A percentile compares a stretch with the other conserved stretches of the same genome.
Evolutionary conservation across 2,329 filamentous ascomycete species (phyloP).

Genomic region (Fusarium verticillioides): DNA sequence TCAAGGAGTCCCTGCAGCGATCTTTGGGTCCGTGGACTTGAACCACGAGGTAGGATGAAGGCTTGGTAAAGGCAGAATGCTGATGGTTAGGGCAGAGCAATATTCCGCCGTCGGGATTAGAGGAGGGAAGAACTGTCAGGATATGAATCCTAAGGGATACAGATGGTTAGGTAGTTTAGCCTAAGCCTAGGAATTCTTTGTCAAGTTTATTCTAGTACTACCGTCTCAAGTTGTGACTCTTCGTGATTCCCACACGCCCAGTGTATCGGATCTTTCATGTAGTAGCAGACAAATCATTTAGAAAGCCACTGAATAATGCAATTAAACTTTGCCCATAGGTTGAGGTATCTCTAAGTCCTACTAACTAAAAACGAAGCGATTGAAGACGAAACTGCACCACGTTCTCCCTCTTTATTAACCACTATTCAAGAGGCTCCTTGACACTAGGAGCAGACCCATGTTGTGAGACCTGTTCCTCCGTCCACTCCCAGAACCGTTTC

Average conservation of each 20-base stretch:
- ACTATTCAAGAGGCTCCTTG: background rate
- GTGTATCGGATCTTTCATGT: fast-evolving
- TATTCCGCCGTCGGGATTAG: fast-evolving
- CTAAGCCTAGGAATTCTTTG: background rate
- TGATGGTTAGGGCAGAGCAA: background rate
- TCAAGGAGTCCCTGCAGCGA: background rate
- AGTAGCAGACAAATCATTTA: fast-evolving
- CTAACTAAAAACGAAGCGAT: too few relatives aligned
- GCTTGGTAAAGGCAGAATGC: fast-evolving
- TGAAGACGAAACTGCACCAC: fast-evolving
- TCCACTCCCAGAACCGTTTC: conserved; percentile 54
- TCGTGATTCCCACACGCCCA: fast-evolving
- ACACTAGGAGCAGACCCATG: fast-evolving
- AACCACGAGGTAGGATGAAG: background rate
- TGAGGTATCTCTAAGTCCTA: fast-evolving
- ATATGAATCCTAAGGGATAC: fast-evolving
- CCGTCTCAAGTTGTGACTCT: fast-evolving
- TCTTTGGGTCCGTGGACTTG: fast-evolving
- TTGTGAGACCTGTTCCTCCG: conserved; percentile 43
- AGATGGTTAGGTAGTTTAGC: background rate
- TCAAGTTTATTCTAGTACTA: background rate
- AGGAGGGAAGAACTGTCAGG: fast-evolving
- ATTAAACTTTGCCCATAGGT: fast-evolving
- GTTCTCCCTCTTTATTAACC: fast-evolving
- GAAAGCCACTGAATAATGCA: background rate